Evolutionary conservation across 108 stramenopile genomes (phyloP), one percentile per base, ranked within the genome.

Genomic region (Licmophora abbreviata): DNA sequence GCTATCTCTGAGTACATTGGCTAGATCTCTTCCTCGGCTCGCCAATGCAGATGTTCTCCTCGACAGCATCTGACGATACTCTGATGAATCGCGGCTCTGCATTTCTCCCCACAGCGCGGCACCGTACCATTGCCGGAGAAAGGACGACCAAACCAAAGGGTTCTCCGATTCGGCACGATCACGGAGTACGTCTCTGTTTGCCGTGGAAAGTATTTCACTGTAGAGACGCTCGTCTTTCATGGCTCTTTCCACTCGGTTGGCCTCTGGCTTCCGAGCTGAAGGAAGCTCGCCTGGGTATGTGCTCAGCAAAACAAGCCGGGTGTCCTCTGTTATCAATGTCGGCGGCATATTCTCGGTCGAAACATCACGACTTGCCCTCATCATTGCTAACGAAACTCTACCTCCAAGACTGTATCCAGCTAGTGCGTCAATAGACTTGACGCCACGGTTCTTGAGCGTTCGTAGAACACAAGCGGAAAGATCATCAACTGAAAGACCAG

Each of bases 361-460:
- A 15, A 30, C 27, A 20, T 41, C 11, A 15, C 34, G 28, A 32
- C 48, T 42, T 5, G 68, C 31, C 32, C 65, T 54, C 37, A 69
- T 76, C 78, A 91, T 77, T n/a, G 77, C 72, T 51, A 91, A 48
- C n/a, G 85, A 85, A 23, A 91, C 73, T 51, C 89, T 76, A 23
- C 89, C 89, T 9, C 89, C 89, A 45, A 91, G 60, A 51, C 82
- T 84, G 55, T 91, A 91, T 9, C 85, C 89, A 36, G 63, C 80
- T 7, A 91, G 48, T 23, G 83, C 78, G 61, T 86, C 76, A 32
- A 91, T 44, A 1, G 46, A 52, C 23, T 55, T 51, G 20, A 85
- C 40, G 12, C 69, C 77, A 40, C 72, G 59, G 15, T 64, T 24
- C 3, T 44, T 52, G 10, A 89, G 56, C 5, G 81, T 79, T 21